Conservation (phyloP, 768 basidiomycete genomes). For the Leccinum boreale region DNA sequence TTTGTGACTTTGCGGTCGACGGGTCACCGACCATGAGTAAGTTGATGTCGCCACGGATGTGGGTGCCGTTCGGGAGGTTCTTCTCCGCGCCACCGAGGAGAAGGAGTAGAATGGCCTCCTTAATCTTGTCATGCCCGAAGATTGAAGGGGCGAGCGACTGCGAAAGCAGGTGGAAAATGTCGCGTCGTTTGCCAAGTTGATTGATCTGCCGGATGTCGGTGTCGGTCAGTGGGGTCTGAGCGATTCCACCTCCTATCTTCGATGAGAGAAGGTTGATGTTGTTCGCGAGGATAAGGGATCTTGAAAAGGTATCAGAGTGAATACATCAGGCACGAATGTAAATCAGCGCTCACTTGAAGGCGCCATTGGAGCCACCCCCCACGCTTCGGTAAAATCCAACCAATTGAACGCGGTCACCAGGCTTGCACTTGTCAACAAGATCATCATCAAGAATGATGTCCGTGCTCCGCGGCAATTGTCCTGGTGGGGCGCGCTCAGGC, state of each 20-base stretch:
- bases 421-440: slow-evolving; percentile 95
- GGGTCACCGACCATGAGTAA: slow-evolving; percentile 99
- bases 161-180: slow-evolving; percentile 86
- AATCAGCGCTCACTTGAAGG: slow-evolving; percentile 76
- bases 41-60: slow-evolving; percentile 99
- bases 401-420: slow-evolving; percentile 94
- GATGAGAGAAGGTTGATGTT: slow-evolving; percentile 93
- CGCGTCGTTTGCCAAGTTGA: slow-evolving; percentile 81
- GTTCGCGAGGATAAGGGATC: slow-evolving; percentile 91
- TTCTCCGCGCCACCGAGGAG: slow-evolving; percentile 97
- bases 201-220: slow-evolving; percentile 95
- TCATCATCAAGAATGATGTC: slow-evolving; percentile 97
- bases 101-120: slow-evolving; percentile 87
- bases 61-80: slow-evolving; percentile 95
- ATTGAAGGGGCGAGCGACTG: slow-evolving; percentile 97
- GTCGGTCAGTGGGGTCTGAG: slow-evolving; percentile 88
- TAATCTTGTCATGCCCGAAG: slow-evolving; percentile 94
- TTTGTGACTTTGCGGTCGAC: slow-evolving; percentile 95
- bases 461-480: slow-evolving; percentile 92
- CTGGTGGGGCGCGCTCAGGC: slow-evolving; percentile 98
- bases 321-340: slow-evolving; percentile 3
- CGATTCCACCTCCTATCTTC: slow-evolving; percentile 92
- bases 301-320: slow-evolving; percentile 32
- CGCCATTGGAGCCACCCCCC: slow-evolving; percentile 84
- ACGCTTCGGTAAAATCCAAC: slow-evolving; percentile 94